Evolutionary conservation across 1,284 basidiomycete genomes (phyloP).

Genomic region (Heterobasidion irregulare): DNA sequence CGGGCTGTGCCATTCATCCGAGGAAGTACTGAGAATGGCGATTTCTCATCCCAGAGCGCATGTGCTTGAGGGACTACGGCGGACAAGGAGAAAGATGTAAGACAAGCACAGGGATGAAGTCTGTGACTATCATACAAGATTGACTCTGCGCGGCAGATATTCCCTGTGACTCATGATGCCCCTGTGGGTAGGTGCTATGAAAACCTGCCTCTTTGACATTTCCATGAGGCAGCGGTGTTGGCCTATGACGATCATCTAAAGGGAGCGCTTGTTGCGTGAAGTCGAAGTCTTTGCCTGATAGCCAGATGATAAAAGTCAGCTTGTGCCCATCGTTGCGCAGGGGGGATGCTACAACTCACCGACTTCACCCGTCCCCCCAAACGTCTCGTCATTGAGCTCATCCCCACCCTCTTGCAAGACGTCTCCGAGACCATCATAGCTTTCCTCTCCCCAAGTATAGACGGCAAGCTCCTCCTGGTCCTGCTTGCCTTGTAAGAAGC

Average conservation of each 20-base stretch:
- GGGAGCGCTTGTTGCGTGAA: constrained; percentile 49
- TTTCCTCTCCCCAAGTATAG: constrained; percentile 86
- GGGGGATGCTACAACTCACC: constrained; percentile 37
- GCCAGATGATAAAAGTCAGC: background rate
- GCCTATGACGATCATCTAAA: constrained; percentile 19
- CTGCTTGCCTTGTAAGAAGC: constrained; percentile 39
- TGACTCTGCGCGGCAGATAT: constrained; percentile 14
- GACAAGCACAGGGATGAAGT: constrained; percentile 17
- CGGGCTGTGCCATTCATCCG: constrained; percentile 42
- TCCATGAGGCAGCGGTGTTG: background rate
- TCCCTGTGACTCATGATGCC: constrained; percentile 7
- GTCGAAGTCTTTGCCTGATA: constrained; percentile 86
- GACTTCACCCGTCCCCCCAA: constrained; percentile 63
- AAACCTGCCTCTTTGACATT: background rate
- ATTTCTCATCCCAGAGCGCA: constrained; percentile 73
- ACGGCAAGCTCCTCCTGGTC: constrained; percentile 74
- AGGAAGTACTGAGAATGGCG: constrained; percentile 61
- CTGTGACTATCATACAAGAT: constrained; percentile 23
- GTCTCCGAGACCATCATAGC: constrained; percentile 86
- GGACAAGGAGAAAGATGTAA: constrained; percentile 22
- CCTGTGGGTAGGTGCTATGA: constrained; percentile 1
- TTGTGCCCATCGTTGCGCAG: background rate
- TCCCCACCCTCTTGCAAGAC: constrained; percentile 83
- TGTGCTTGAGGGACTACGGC: constrained; percentile 28
- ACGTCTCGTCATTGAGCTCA: constrained; percentile 94